phyloP scores from a whole-genome alignment of 2,329 filamentous ascomycete genomes.

The Colletotrichum siamense region DNA sequence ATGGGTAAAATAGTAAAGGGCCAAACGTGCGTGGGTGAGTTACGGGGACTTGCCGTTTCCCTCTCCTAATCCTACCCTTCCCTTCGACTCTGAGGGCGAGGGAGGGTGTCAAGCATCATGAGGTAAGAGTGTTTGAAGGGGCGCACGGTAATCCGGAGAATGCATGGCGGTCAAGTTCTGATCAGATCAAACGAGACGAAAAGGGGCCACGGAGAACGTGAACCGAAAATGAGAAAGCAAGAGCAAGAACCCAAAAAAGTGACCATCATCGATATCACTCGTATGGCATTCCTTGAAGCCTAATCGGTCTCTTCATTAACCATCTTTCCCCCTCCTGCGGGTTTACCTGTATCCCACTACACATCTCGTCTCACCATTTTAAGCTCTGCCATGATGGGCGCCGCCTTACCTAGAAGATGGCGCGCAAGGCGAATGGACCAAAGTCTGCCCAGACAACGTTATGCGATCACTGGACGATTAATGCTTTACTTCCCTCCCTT shows the following conservation, averaged over 20 bases:
- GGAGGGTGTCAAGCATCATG: background rate
- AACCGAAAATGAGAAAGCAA: background rate
- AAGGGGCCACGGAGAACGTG: background rate
- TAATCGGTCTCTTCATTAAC: background rate
- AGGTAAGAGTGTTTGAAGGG: background rate
- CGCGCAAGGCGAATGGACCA: background rate
- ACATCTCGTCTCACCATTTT: slow-evolving; percentile 1
- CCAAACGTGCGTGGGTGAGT: background rate
- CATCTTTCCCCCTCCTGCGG: background rate
- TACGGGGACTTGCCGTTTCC: background rate
- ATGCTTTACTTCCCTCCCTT: background rate
- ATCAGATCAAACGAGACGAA: background rate
- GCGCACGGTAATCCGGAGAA: background rate
- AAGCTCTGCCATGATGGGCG: slow-evolving; percentile 6
- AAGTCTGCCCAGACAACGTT: background rate
- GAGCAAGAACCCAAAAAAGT: background rate
- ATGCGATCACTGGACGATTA: slow-evolving; percentile 4
- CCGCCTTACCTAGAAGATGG: background rate
- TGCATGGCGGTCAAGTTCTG: background rate
- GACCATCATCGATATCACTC: background rate
- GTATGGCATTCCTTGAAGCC: background rate
- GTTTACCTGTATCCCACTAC: background rate
- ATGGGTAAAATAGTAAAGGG: background rate
- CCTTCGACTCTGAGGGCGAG: background rate
- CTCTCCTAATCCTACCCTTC: background rate